Base-by-base conservation (phyloP, 192 early-diverging fungal genomes). In the Entomortierella parvispora region DNA sequence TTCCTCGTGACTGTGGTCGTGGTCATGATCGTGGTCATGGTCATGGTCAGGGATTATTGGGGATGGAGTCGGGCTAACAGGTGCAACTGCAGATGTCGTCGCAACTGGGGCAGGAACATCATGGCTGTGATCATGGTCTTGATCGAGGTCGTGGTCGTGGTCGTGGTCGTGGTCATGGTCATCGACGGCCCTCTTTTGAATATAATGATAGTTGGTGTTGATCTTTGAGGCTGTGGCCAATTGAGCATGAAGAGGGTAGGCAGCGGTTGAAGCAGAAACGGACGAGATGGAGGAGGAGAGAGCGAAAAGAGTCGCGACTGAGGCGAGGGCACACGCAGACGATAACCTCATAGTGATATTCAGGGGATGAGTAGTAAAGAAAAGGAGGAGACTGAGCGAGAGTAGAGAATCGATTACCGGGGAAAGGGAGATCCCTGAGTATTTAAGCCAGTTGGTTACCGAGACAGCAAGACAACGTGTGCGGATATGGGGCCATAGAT, bases 161-260 rank as follows among this genome's bases (percentile, higher is more conserved):
- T 69, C 67, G 45, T 69, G 67, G 34, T 63, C 69, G 25, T 71
- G 60, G 28, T 56, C 69, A 42, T 66, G 64, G 17, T 65, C 62
- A 22, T 56, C 53, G 6, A 63, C 60, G 22, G 48, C 69, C 26
- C 60, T 45, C 54, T 71, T 63, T 17, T 47, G 42, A 15, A 71
- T 10, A 18, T 14, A 4, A 42, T 57, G 31, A 31, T 33, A 15
- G 8, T 60, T 14, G 9, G 28, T 34, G 37, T 8, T 8, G 56
- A 49, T 32, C 32, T 18, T 17, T 32, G 25, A 18, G 7, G 26
- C n/a, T 55, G 32, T 20, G 1, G 33, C 31, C 20, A 56, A 33
- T 33, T 33, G 54, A 56, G 28, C 34, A 18, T 20, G 31, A 32
- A 22, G 54, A 20, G 34, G 34, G 33, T 17, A 20, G 20, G 3